Evolutionary conservation across 2,329 filamentous ascomycete species (phyloP).

Genomic region (Elsinoe necatrix): DNA sequence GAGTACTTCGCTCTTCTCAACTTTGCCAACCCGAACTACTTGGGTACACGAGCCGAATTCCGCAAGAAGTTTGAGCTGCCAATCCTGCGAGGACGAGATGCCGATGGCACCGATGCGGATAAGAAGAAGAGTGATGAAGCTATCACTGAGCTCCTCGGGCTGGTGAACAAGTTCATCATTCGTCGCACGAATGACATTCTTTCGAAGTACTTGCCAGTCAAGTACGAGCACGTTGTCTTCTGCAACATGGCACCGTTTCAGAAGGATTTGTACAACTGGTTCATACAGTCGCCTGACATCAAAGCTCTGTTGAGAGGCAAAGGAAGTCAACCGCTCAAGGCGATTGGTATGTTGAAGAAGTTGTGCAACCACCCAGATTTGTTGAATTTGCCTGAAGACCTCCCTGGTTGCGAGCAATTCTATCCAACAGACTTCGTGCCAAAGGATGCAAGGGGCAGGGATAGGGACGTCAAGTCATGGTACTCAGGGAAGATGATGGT

Average conservation of each 20-base stretch:
- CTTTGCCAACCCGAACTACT: constrained; percentile 88
- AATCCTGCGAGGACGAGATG: constrained; percentile 84
- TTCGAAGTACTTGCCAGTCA: constrained; percentile 94
- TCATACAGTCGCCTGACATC: constrained; percentile 91
- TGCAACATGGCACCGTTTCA: constrained; percentile 93
- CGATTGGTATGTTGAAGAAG: constrained; percentile 94
- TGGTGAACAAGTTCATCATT: constrained; percentile 98
- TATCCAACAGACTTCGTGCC: constrained; percentile 83
- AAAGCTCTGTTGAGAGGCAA: constrained; percentile 86
- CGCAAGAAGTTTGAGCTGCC: constrained; percentile 89
- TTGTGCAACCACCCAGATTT: constrained; percentile 97
- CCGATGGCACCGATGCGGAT: constrained; percentile 75
- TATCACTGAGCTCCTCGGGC: constrained; percentile 65
- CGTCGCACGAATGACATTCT: constrained; percentile 94
- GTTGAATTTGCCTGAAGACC: constrained; percentile 69
- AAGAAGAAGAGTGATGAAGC: constrained; percentile 75
- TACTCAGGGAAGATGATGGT: constrained; percentile 98
- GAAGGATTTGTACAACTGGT: constrained; percentile 88
- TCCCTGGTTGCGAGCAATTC: constrained; percentile 75
- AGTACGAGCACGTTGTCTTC: constrained; percentile 98
- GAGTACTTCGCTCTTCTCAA: constrained; percentile 95
- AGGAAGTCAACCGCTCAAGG: constrained; percentile 90
- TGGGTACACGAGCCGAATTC: constrained; percentile 84
- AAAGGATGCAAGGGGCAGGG: constrained; percentile 77
- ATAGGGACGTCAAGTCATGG: constrained; percentile 87